Conservation (phyloP, 2,329 filamentous ascomycete species). For the Diatrype stigma region DNA sequence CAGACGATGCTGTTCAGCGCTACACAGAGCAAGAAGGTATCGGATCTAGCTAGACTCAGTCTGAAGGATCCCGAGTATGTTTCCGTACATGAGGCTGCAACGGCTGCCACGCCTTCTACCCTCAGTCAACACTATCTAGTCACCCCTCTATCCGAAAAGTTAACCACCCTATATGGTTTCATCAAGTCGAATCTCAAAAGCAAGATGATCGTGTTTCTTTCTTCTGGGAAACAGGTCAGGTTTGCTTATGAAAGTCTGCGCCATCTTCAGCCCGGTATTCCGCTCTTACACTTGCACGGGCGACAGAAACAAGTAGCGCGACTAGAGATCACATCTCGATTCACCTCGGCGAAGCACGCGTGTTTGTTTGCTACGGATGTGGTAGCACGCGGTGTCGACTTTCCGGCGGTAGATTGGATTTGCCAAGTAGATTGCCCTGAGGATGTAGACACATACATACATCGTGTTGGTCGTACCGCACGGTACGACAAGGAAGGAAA, state of each 20-base stretch:
- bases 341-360: constrained; percentile 73
- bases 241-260: constrained; percentile 94
- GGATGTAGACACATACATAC: constrained; percentile 96
- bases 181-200: constrained; percentile 85
- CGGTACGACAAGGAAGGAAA: constrained; percentile 83
- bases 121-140: constrained; percentile 90
- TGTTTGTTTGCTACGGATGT: constrained; percentile 96
- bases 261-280: constrained; percentile 89
- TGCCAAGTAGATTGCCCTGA: constrained; percentile 98
- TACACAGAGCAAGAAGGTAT: constrained; percentile 91
- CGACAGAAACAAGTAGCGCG: constrained; percentile 88
- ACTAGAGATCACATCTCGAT: constrained; percentile 81
- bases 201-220: constrained; percentile 94
- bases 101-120: constrained; percentile 72
- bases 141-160: constrained; percentile 79
- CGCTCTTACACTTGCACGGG: constrained; percentile 87
- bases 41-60: constrained; percentile 83
- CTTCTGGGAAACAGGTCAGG: constrained; percentile 91
- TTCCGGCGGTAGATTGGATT: constrained; percentile 96
- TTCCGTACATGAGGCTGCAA: constrained; percentile 81
- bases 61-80: constrained; percentile 92
- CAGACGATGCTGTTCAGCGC: constrained; percentile 96
- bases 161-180: constrained; percentile 91
- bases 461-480: constrained; percentile 91
- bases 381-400: constrained; percentile 88